Conservation (phyloP, 2,329 filamentous ascomycete genomes). For the Colletotrichum cereale region DNA sequence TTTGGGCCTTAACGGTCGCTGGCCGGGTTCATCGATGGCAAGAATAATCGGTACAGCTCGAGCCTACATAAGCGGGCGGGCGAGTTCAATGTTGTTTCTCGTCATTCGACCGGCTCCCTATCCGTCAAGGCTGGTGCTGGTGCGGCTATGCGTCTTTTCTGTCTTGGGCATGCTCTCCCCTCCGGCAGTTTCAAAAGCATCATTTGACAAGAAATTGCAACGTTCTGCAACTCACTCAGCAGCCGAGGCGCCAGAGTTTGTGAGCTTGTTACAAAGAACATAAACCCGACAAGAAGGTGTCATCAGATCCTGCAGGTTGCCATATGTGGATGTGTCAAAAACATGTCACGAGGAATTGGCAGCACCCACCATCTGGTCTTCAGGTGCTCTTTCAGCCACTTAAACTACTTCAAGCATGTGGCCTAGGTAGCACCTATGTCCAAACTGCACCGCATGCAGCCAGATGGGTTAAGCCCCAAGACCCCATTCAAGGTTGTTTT, state of each 20-base stretch:
- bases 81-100: not conserved
- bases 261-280: not conserved
- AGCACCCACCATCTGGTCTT: not conserved
- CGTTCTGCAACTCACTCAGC: not conserved
- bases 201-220: not conserved
- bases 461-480: not conserved
- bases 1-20: not conserved
- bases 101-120: not conserved
- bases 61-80: not conserved
- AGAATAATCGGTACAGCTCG: not conserved
- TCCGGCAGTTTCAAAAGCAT: not conserved
- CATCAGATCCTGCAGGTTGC: not conserved
- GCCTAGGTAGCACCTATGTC: not conserved
- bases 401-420: slow-evolving; percentile 4
- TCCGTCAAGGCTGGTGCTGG: not conserved
- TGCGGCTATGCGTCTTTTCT: not conserved
- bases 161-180: not conserved
- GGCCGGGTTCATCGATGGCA: not conserved
- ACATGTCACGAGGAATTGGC: not conserved
- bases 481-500: not conserved
- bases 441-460: slow-evolving; percentile 1
- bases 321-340: not conserved
- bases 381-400: slow-evolving; percentile 6
- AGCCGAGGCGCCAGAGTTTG: not conserved
- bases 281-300: not conserved